A percentile compares a stretch with the other conserved stretches of the same genome.
Evolutionary conservation across 139 green algal genomes (phyloP).

Genomic region (Ulvella scutata): DNA sequence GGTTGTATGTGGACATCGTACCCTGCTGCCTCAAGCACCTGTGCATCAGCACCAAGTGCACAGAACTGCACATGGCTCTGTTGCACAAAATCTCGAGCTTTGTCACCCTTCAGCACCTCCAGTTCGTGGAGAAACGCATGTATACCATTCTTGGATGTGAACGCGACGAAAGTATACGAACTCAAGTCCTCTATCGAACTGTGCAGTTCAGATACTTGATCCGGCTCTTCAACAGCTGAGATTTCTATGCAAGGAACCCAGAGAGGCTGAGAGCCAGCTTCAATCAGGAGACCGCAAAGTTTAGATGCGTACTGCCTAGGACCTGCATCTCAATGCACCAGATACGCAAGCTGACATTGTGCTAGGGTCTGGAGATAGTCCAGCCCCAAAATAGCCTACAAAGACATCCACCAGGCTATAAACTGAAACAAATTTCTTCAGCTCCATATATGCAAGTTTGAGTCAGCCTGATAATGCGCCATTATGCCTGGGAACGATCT

Average conservation of each 20-base stretch:
- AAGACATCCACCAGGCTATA: background rate
- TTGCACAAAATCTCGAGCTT: constrained; percentile 6
- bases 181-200: constrained; percentile 11
- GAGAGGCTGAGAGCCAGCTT: constrained; percentile 29
- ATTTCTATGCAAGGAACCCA: constrained; percentile 43
- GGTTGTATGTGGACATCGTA: constrained; percentile 8
- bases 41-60: constrained; percentile 26
- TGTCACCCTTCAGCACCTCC: background rate
- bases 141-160: constrained; percentile 51
- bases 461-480: background rate
- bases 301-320: constrained; percentile 48
- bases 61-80: constrained; percentile 18
- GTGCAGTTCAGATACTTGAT: background rate
- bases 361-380: background rate
- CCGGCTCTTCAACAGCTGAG: constrained; percentile 10
- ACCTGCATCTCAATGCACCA: constrained; percentile 9
- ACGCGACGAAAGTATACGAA: constrained; percentile 31
- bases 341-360: background rate
- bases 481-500: background rate
- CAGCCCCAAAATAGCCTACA: constrained; percentile 4
- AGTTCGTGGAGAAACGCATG: constrained; percentile 33
- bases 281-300: constrained; percentile 26
- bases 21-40: constrained; percentile 8
- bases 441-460: background rate
- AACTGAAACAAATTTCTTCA: background rate